Percentiles rank a stretch among this genome's conserved stretches.
These are phyloP conservation scores for Aethionema arabicum DNA, from an alignment of 345 rosid genomes.

Conservation along the genomic window DNA sequence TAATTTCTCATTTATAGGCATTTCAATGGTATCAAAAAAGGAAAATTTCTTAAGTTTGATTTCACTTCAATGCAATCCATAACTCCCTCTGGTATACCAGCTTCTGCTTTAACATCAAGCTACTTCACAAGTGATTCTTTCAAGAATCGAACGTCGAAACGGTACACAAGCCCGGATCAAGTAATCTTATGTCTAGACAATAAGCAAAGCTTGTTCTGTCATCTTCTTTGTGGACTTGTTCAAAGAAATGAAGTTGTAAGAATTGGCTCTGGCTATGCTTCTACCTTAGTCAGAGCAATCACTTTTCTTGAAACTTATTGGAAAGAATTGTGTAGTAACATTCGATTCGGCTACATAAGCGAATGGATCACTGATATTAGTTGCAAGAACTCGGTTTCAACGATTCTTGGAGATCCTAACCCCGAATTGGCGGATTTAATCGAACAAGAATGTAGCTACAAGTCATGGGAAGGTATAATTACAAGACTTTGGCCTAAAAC, in stretches of 20 bases:
- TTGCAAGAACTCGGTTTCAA: background rate
- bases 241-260: background rate
- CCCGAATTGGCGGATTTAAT: background rate
- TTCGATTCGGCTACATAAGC: background rate
- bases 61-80: no score
- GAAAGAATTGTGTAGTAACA: background rate
- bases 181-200: no score
- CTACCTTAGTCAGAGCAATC: background rate
- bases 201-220: no score
- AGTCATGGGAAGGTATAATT: constrained; percentile 38
- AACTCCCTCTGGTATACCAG: no score
- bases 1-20: no score
- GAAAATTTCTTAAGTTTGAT: no score
- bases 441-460: constrained; percentile 8
- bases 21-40: no score
- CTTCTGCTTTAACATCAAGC: no score
- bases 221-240: no score
- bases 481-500: constrained; percentile 37
- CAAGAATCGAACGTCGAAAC: no score
- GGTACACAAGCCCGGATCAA: no score
- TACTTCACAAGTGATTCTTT: no score
- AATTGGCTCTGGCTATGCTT: background rate
- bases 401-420: background rate
- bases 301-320: background rate
- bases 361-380: background rate